These are phyloP conservation scores for Herpotrichia juniperi DNA, from an alignment of 2,329 filamentous ascomycete genomes.

Conservation along the genomic window DNA sequence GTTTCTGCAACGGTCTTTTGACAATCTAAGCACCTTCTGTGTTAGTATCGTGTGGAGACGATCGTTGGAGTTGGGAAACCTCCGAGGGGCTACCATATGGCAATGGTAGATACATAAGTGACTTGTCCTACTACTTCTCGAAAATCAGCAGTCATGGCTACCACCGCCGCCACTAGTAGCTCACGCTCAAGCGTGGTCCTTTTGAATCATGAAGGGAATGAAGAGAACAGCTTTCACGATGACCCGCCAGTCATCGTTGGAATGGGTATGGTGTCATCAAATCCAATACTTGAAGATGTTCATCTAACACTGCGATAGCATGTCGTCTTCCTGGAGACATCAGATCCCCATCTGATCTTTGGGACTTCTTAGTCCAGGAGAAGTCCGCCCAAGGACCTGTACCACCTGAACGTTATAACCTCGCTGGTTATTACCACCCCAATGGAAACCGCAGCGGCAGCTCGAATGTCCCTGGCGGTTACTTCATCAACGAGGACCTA, in stretches of 20 bases:
- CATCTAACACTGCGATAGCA: conserved; percentile 1
- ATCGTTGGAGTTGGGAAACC: too few species aligned
- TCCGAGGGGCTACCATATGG: too few species aligned
- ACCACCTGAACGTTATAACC: neutral
- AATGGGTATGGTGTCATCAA: conserved; percentile 3
- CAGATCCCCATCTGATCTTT: neutral
- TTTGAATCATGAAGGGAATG: conserved; percentile 1
- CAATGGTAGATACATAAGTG: too few species aligned
- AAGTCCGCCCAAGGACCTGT: neutral
- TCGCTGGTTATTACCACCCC: neutral
- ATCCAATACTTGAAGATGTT: conserved; percentile 3
- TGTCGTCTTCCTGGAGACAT: neutral
- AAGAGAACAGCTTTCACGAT: conserved; percentile 4
- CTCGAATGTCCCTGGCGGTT: neutral
- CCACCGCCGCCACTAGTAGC: too few species aligned
- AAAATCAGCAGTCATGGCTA: too few species aligned
- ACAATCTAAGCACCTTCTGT: too few species aligned
- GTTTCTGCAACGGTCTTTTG: too few species aligned
- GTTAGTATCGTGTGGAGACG: too few species aligned
- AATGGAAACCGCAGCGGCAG: neutral
- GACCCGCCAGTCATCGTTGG: conserved; percentile 5
- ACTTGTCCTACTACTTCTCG: too few species aligned
- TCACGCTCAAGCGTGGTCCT: neutral
- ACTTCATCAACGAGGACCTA: neutral
- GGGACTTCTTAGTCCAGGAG: neutral